phyloP scores from a whole-genome alignment of 305 asterid genomes.

The Fraxinus paxiana region DNA sequence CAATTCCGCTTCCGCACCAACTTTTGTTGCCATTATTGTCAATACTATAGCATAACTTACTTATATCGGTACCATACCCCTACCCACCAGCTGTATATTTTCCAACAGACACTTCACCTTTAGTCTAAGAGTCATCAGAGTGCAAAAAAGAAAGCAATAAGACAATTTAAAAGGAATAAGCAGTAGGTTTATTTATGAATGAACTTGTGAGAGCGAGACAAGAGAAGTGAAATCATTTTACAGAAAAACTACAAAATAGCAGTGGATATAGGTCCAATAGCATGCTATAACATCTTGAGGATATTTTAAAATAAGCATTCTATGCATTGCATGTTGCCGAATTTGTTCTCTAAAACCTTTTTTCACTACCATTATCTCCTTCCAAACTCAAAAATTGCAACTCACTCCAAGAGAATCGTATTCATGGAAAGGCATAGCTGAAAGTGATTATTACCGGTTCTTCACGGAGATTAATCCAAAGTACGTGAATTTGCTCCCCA shows the following conservation, averaged over 20 bases:
- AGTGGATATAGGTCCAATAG: background rate
- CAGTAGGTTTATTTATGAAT: background rate
- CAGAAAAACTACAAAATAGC: background rate
- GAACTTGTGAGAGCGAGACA: background rate
- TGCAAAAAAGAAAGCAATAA: background rate
- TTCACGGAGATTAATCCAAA: constrained; percentile 94
- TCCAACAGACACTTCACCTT: background rate
- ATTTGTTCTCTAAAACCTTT: constrained; percentile 7
- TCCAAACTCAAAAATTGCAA: constrained; percentile 5
- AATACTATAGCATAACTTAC: background rate
- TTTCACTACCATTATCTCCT: constrained; percentile 15
- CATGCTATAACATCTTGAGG: constrained; percentile 6
- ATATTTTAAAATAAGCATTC: constrained; percentile 8
- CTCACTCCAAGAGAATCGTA: background rate
- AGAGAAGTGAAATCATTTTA: background rate
- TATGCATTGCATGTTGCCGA: background rate
- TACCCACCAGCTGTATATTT: background rate
- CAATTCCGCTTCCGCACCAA: background rate
- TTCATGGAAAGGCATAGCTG: constrained; percentile 4
- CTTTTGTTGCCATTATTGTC: background rate
- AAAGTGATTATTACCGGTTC: constrained; percentile 68
- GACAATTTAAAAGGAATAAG: background rate
- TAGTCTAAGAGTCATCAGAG: background rate
- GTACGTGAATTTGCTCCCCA: constrained; percentile 60
- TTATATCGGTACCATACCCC: background rate